Percentiles rank a stretch among this genome's conserved stretches.
Evolutionary conservation across 1,284 basidiomycete species (phyloP).

Genomic region (Porogramme epimiltina): DNA sequence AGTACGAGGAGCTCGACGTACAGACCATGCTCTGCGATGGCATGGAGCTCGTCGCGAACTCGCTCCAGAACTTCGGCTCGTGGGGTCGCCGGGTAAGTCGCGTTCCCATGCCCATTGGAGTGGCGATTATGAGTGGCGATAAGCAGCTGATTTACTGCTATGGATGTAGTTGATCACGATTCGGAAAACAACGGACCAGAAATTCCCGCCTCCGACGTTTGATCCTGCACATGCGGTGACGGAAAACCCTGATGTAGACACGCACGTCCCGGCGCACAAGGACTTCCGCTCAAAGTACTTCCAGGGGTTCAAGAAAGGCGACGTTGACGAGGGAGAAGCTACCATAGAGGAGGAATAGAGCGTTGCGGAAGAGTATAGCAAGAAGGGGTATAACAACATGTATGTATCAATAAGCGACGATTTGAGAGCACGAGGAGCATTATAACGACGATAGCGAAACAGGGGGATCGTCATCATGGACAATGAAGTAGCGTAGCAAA

Average conservation of each 20-base stretch:
- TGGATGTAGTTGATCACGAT: conserved; percentile 87
- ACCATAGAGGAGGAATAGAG: background rate
- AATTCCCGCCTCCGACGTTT: conserved; percentile 56
- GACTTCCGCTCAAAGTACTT: conserved; percentile 84
- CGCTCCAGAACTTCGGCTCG: conserved; percentile 91
- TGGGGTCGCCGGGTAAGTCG: conserved; percentile 84
- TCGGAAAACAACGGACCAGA: conserved; percentile 61
- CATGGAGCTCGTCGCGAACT: conserved; percentile 88
- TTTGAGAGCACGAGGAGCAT: no score
- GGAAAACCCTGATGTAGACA: conserved; percentile 14
- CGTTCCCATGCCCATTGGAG: background rate
- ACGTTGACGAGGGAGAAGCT: background rate
- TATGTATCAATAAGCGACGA: no score
- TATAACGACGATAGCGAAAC: no score
- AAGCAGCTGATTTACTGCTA: background rate
- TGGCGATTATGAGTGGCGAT: background rate
- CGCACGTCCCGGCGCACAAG: conserved; percentile 70
- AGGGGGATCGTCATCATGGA: no score
- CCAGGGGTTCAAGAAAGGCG: conserved; percentile 64
- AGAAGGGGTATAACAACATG: no score
- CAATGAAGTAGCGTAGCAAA: no score
- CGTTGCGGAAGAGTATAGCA: no score
- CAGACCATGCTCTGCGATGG: conserved; percentile 76
- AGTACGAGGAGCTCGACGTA: conserved; percentile 87
- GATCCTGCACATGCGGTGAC: conserved; percentile 29